Evolutionary conservation across 2,329 filamentous ascomycete genomes (phyloP).

Genomic region (Zasmidium angulare): DNA sequence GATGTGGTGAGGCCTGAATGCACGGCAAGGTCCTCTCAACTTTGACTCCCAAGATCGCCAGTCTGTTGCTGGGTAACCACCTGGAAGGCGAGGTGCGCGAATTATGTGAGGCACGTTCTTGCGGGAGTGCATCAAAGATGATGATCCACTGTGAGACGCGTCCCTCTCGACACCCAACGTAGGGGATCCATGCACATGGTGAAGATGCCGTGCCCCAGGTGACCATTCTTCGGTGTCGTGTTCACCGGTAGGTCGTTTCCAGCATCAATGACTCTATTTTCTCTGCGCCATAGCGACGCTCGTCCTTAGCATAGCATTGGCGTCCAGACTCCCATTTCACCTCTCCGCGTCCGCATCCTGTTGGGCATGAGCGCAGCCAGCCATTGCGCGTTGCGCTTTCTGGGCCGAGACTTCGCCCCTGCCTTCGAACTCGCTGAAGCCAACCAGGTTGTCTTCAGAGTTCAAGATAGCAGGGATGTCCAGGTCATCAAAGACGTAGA

Average conservation of each 20-base stretch:
- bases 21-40: not conserved
- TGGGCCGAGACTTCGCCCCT: constrained; percentile 60
- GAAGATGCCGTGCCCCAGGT: no score
- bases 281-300: constrained; percentile 60
- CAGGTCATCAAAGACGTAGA: constrained; percentile 76
- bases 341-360: constrained; percentile 66
- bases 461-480: constrained; percentile 60
- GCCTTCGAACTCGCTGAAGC: constrained; percentile 61
- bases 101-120: not conserved
- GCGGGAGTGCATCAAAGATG: no score
- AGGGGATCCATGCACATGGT: no score
- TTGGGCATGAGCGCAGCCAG: constrained; percentile 77
- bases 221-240: no score
- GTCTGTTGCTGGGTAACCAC: not conserved
- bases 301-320: not conserved
- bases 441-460: constrained; percentile 66
- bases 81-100: not conserved
- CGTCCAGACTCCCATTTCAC: constrained; percentile 62
- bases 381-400: constrained; percentile 69
- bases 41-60: not conserved
- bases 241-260: constrained; percentile 70
- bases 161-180: no score
- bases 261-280: constrained; percentile 60
- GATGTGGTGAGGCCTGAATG: not conserved
- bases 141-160: no score